phyloP scores from a whole-genome alignment of 176 grass and related monocot species.

The Bolboschoenus planiculmis region DNA sequence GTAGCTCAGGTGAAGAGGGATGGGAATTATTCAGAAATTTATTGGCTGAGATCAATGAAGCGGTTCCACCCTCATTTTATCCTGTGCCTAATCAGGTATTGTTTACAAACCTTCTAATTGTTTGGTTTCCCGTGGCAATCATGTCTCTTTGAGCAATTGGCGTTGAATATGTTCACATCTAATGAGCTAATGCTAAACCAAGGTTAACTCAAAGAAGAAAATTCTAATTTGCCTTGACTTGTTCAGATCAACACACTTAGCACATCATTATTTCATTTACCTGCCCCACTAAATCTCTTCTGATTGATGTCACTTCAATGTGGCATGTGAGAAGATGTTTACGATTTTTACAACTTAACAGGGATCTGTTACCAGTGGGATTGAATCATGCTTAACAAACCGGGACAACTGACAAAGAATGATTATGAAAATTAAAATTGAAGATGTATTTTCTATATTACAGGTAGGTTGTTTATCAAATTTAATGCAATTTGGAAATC shows the following conservation, averaged over 20 bases:
- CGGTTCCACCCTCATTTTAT: constrained; percentile 48
- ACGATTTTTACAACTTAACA: neutral
- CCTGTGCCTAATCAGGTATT: constrained; percentile 74
- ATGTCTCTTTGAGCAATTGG: neutral
- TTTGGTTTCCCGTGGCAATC: neutral
- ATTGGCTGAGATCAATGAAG: constrained; percentile 82
- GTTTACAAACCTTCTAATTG: neutral
- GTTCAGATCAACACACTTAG: neutral
- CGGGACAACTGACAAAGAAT: neutral
- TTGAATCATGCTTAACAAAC: neutral
- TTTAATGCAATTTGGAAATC: neutral
- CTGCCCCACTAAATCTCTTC: neutral
- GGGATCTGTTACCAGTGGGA: too few species aligned
- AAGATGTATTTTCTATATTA: neutral
- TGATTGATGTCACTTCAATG: neutral
- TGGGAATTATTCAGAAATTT: constrained; percentile 96
- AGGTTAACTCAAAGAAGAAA: neutral
- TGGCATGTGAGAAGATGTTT: too few species aligned
- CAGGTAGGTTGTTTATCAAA: neutral
- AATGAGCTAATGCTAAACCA: neutral
- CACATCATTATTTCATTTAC: neutral
- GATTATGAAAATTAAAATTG: neutral
- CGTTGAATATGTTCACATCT: neutral
- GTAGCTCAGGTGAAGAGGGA: constrained; percentile 94
- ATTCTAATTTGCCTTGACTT: neutral